Base-by-base conservation (phyloP, 306 rosid species). In the Rosa persica region DNA sequence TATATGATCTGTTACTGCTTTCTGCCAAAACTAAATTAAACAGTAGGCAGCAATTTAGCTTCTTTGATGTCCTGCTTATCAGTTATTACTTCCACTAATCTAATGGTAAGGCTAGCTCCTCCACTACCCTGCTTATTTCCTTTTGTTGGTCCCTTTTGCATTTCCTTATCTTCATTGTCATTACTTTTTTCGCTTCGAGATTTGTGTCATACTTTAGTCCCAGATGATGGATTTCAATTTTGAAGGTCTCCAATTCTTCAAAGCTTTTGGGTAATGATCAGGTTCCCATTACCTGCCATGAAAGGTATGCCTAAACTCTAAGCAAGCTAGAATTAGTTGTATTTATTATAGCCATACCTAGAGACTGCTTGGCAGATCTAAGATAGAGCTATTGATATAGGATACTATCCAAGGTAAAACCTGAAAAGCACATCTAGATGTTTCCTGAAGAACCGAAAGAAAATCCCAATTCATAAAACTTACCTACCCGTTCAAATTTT, bases 231-330 rank as follows among this genome's bases (percentile, higher is more conserved):
- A 62, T 12, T 44, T 55, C 27, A 58, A 27, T 17, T 15, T 57
- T 27, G 19, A 74, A 46, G 79, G 12, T 75, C 43, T 16, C 43
- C 12, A 43, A 0, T 60, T 43, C 30, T 25, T 43, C 1, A 9
- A 60, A 25, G 70, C 70, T 60, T 62, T 44, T 44, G 71, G 46
- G 71, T 46, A 75, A 75, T 75, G 34, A 27, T 75, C 70, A 23
- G 71, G 34, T 44, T 62, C 47, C 79, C 72, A 46, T 43, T 30
- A 75, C 61, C 71, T 46, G 71, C 60, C 71, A 30, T 11, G 61
- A 75, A 61, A 62, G 62, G 46, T 30, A 54, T 44, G 46, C 62
- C 44, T 48, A 34, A 36, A 72, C 61, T 27, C 76, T 48, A 48
- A 72, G 61, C 76, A 72, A 49, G 44, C 13, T 65, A 65, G 62